Evolutionary conservation across 306 rosid genomes (phyloP).

Genomic region (Acacia crassicarpa): DNA sequence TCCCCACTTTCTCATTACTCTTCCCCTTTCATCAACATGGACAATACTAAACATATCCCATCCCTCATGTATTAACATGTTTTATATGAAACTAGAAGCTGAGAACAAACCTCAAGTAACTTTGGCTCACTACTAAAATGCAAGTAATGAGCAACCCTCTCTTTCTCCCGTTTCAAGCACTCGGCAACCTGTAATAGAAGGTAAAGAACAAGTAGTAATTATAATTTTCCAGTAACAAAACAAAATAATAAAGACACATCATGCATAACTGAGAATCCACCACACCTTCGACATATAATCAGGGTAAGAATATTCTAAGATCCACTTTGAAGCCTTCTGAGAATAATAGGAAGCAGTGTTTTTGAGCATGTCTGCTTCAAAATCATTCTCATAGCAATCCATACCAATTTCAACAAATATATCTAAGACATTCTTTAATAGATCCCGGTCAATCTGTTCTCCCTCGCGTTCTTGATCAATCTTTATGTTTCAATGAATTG

Average conservation of each 20-base stretch:
- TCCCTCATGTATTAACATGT: background rate
- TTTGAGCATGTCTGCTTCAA: constrained; percentile 70
- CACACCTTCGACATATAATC: constrained; percentile 73
- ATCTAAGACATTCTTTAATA: constrained; percentile 76
- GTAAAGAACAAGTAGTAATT: constrained; percentile 16
- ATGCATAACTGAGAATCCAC: constrained; percentile 20
- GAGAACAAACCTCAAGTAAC: constrained; percentile 51
- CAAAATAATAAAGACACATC: constrained; percentile 6
- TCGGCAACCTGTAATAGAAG: constrained; percentile 48
- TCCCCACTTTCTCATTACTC: background rate
- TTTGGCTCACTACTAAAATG: constrained; percentile 59
- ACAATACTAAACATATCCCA: background rate
- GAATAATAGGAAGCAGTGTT: constrained; percentile 80
- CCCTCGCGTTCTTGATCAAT: constrained; percentile 95
- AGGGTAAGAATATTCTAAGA: constrained; percentile 76
- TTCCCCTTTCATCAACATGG: background rate
- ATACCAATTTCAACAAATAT: constrained; percentile 93
- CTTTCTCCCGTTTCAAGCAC: constrained; percentile 64
- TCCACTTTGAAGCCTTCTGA: constrained; percentile 89
- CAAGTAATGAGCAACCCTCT: constrained; percentile 60
- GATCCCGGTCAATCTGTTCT: constrained; percentile 86
- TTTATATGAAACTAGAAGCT: constrained; percentile 3
- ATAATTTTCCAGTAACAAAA: background rate
- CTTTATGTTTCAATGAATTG: constrained; percentile 37
- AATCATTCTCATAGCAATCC: constrained; percentile 75